Conservation (phyloP, 1,284 basidiomycete species). For the Thelephora terrestris region DNA sequence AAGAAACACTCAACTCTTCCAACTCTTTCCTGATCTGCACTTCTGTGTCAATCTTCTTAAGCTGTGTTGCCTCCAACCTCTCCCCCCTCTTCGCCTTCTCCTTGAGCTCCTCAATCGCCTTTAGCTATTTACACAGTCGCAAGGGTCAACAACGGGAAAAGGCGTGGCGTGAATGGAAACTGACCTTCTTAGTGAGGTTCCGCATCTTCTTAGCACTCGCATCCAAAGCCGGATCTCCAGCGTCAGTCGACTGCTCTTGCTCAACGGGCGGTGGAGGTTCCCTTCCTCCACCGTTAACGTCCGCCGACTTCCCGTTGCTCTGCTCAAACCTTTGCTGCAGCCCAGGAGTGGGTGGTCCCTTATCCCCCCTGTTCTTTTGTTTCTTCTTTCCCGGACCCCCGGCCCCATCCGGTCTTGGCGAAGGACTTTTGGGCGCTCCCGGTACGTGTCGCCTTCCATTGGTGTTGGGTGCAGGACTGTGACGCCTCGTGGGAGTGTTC, state of each 20-base stretch:
- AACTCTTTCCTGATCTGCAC: slow-evolving; percentile 78
- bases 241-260: slow-evolving; percentile 42
- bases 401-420: slow-evolving; percentile 30
- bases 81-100: slow-evolving; percentile 83
- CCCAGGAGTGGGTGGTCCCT: slow-evolving; percentile 10
- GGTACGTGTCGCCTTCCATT: slow-evolving; percentile 47
- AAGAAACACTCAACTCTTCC: slow-evolving; percentile 27
- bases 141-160: slow-evolving; percentile 7
- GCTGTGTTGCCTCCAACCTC: slow-evolving; percentile 83
- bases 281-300: slow-evolving; percentile 19
- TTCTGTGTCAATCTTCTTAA: slow-evolving; percentile 93
- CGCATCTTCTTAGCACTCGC: slow-evolving; percentile 84
- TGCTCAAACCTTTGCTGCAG: background rate
- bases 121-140: slow-evolving; percentile 45
- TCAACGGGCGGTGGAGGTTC: slow-evolving; percentile 13
- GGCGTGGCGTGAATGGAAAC: slow-evolving; percentile 14
- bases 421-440: slow-evolving; percentile 48
- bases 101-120: slow-evolving; percentile 93
- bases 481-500: slow-evolving; percentile 49
- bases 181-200: slow-evolving; percentile 89
- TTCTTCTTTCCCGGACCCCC: slow-evolving; percentile 24
- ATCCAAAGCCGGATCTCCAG: slow-evolving; percentile 53
- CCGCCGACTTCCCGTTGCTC: slow-evolving; percentile 8
- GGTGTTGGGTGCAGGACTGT: slow-evolving; percentile 45
- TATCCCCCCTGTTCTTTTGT: slow-evolving; percentile 45